phyloP scores from a whole-genome alignment of 108 stramenopile species.

The Fragilariopsis cylindrus region DNA sequence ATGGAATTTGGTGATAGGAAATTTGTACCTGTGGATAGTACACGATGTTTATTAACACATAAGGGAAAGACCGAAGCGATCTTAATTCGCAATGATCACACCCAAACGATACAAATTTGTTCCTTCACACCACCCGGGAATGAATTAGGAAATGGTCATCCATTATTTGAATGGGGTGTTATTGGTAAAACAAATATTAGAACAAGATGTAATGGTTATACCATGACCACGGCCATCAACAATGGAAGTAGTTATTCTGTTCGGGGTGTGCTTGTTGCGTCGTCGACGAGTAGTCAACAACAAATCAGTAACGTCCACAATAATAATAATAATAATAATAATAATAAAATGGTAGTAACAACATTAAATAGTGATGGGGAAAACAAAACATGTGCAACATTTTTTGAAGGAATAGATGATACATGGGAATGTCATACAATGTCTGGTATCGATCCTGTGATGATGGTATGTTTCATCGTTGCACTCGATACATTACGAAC shows the following conservation, averaged over 20 bases:
- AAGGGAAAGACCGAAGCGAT: background rate
- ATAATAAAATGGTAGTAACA: background rate
- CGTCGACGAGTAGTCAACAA: too few relatives aligned
- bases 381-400: background rate
- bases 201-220: background rate
- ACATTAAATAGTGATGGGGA: background rate
- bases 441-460: background rate
- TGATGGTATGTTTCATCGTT: slow-evolving; percentile 1
- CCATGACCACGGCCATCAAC: background rate
- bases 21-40: background rate
- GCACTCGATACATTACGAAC: background rate
- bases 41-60: background rate
- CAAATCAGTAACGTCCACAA: too few relatives aligned
- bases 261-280: background rate
- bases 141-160: background rate
- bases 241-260: background rate
- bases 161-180: background rate
- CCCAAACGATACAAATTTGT: background rate
- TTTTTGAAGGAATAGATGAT: background rate
- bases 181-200: background rate
- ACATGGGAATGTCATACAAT: background rate
- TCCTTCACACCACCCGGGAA: background rate
- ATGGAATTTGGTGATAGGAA: background rate
- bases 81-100: background rate
- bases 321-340: too few relatives aligned